Evolutionary conservation across 2,329 filamentous ascomycete species (phyloP).

Genomic region (Whalleya microplaca): DNA sequence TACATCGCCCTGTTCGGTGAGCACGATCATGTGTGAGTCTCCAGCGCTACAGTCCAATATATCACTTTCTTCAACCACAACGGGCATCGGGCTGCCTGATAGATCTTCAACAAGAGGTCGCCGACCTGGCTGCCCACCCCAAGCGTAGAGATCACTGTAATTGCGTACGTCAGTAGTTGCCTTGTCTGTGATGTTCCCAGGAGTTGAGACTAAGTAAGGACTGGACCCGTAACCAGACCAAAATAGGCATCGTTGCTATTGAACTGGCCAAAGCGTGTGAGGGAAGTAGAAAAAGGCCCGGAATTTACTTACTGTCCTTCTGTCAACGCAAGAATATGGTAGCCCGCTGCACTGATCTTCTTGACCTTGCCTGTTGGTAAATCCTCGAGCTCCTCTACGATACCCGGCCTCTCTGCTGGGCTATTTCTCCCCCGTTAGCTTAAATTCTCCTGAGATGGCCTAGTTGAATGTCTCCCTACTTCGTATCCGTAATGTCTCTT

Average conservation of each 20-base stretch:
- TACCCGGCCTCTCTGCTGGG: constrained; percentile 49
- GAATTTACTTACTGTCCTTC: constrained; percentile 42
- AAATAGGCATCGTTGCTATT: not conserved
- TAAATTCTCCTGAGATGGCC: not conserved
- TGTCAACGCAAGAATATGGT: constrained; percentile 61
- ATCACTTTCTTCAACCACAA: constrained; percentile 53
- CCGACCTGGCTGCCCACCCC: constrained; percentile 54
- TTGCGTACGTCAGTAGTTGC: not conserved
- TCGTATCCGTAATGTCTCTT: constrained; percentile 46
- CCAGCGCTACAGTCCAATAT: constrained; percentile 62
- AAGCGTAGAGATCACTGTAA: constrained; percentile 58
- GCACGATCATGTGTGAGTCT: constrained; percentile 59
- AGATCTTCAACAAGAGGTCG: constrained; percentile 38
- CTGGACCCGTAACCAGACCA: not conserved
- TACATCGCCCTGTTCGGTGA: constrained; percentile 53
- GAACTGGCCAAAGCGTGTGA: not conserved
- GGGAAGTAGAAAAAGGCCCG: not conserved
- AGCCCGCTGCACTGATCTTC: constrained; percentile 60
- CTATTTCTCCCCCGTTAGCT: constrained; percentile 33
- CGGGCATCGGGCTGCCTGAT: constrained; percentile 45
- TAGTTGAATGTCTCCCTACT: constrained; percentile 30
- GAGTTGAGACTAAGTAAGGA: not conserved
- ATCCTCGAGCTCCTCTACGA: constrained; percentile 53
- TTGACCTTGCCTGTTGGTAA: constrained; percentile 55
- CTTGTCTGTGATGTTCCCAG: not conserved